Base-by-base conservation (phyloP, 257 asterid species). In the Echium plantagineum region DNA sequence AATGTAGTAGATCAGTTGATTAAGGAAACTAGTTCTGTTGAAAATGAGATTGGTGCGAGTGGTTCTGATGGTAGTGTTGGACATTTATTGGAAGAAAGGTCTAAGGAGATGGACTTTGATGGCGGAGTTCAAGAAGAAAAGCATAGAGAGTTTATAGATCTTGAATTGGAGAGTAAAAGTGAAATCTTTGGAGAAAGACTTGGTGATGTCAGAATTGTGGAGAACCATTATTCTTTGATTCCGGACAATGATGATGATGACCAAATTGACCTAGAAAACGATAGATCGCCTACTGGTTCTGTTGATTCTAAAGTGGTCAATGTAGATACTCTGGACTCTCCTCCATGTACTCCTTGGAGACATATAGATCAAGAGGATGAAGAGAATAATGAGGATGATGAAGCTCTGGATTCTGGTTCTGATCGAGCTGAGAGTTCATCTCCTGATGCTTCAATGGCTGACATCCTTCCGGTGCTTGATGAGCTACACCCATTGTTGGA, bases 371-470 rank as follows among this genome's bases (percentile, higher is more conserved):
- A 67, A 19, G 82, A 58, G 15, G 81, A 57, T 51, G 74, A 75
- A 7, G 71, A 66, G 38, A 78, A 35, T 7, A 35, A 35, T 35
- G 46, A 6, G 13, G 46, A 35, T 35, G 46, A 74, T 2, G 84
- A 63, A 21, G 71, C 15, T 63, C 73, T 63, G 1, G 94, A 90
- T 73, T 81, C 86, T 28, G 96, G 71, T 35, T 90, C 96, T 13
- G 87, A 77, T 71, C 62, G 81, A 30, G 94, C 89, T 5, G 96
- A 90, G 80, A 90, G 96, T 67, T 90, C 94, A 12, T 90, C 97
- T 64, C 95, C 96, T 0, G 95, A 87, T 75, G 94, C 97, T 38
- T 87, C 97, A 19, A 74, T 90, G 95, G 84, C 96, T 60, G 97
- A 90, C 72, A 85, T 87, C 26, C 79, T 80, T 59, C 95, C 95